These are phyloP conservation scores for Tuber calosporum DNA, from an alignment of 495 filamentous ascomycete species.

Conservation along the genomic window DNA sequence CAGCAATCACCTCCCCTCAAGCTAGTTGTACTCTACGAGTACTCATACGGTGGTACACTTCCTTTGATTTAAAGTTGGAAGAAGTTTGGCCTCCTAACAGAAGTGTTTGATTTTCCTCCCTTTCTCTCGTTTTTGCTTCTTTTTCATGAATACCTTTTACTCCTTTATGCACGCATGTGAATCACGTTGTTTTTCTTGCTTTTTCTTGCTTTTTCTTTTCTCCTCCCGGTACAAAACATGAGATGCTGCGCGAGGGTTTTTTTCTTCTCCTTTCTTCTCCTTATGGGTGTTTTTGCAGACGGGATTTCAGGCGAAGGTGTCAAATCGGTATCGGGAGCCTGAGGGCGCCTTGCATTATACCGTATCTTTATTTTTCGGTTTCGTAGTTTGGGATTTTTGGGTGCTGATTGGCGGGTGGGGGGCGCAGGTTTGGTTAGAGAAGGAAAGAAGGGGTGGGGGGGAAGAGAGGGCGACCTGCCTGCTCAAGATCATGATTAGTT, in stretches of 20 bases:
- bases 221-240: not conserved
- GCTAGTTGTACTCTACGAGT: too few species aligned
- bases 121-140: too few species aligned
- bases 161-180: too few species aligned
- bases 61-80: too few species aligned
- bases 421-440: not conserved
- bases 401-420: not conserved
- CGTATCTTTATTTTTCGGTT: not conserved
- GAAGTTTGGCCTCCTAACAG: too few species aligned
- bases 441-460: not conserved
- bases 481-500: not conserved
- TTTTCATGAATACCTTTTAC: too few species aligned
- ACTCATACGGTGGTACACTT: too few species aligned
- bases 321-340: not conserved
- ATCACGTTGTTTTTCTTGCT: too few species aligned
- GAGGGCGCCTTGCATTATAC: not conserved
- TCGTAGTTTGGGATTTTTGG: not conserved
- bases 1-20: too few species aligned
- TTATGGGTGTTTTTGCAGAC: not conserved
- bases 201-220: not conserved
- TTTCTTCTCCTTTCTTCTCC: not conserved
- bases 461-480: not conserved
- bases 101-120: too few species aligned
- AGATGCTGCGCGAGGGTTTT: not conserved
- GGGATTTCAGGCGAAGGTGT: not conserved